A percentile compares a stretch with the other conserved stretches of the same genome.
These are phyloP conservation scores for Yamadazyma conglobata DNA, from an alignment of 1,139 yeast genomes.

Conservation along the genomic window DNA sequence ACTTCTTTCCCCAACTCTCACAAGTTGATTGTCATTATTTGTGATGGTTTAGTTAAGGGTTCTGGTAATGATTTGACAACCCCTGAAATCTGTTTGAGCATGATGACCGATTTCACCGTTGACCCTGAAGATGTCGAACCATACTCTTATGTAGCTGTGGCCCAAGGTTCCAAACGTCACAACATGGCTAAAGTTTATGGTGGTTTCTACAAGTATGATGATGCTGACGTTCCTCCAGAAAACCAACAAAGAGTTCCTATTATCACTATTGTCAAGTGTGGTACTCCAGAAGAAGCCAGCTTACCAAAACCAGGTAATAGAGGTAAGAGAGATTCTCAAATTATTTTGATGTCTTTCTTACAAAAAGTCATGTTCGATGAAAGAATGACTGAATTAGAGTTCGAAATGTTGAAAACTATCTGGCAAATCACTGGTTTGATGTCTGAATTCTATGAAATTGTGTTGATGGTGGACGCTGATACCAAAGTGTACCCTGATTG, in stretches of 20 bases:
- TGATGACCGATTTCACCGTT: slow-evolving; percentile 81
- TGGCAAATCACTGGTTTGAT: slow-evolving; percentile 88
- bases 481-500: slow-evolving; percentile 90
- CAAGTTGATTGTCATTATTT: slow-evolving; percentile 74
- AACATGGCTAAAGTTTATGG: slow-evolving; percentile 96
- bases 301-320: slow-evolving; percentile 95
- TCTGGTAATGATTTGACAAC: slow-evolving; percentile 84
- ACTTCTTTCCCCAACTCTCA: slow-evolving; percentile 95
- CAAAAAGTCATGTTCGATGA: slow-evolving; percentile 93
- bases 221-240: slow-evolving; percentile 66
- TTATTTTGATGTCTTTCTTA: slow-evolving; percentile 87
- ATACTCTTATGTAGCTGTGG: slow-evolving; percentile 89
- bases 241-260: slow-evolving; percentile 90
- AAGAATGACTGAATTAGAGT: slow-evolving; percentile 94
- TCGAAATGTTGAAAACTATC: slow-evolving; percentile 70
- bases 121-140: slow-evolving; percentile 75
- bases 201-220: slow-evolving; percentile 84
- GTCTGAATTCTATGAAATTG: slow-evolving; percentile 81
- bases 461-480: slow-evolving; percentile 97
- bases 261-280: slow-evolving; percentile 82
- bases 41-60: slow-evolving; percentile 95
- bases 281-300: slow-evolving; percentile 78
- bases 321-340: slow-evolving; percentile 97
- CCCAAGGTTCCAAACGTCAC: slow-evolving; percentile 88
- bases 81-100: slow-evolving; percentile 79